Percentiles rank a stretch among this genome's conserved stretches.
Evolutionary conservation across 1,284 basidiomycete species (phyloP).

Genomic region (Cystobasidium sp.): DNA sequence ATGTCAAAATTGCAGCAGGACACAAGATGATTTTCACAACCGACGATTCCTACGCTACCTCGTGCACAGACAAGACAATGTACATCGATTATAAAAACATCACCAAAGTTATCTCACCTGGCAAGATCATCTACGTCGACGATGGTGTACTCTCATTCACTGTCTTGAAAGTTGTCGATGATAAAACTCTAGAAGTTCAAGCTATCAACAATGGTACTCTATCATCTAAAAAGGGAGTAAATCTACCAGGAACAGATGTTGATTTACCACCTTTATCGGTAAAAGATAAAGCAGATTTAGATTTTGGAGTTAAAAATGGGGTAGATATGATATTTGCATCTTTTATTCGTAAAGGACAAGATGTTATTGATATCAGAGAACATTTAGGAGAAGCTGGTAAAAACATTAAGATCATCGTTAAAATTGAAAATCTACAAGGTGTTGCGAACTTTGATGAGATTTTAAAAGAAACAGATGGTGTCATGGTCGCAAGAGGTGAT

Average conservation of each 20-base stretch:
- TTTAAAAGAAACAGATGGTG: slow-evolving; percentile 86
- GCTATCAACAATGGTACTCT: slow-evolving; percentile 91
- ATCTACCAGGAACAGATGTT: slow-evolving; percentile 96
- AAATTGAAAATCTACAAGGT: slow-evolving; percentile 98
- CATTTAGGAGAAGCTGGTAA: slow-evolving; percentile 90
- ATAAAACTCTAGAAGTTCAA: slow-evolving; percentile 70
- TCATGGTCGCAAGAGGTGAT: slow-evolving; percentile 98
- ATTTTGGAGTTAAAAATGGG: slow-evolving; percentile 94
- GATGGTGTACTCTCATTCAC: slow-evolving; percentile 95
- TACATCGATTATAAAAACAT: slow-evolving; percentile 96
- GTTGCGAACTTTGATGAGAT: slow-evolving; percentile 98
- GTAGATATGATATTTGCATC: slow-evolving; percentile 99
- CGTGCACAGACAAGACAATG: slow-evolving; percentile 78
- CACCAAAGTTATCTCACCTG: slow-evolving; percentile 90
- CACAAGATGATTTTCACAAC: slow-evolving; percentile 94
- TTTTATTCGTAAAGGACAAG: slow-evolving; percentile 90
- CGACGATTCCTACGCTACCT: slow-evolving; percentile 78
- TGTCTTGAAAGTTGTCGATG: slow-evolving; percentile 82
- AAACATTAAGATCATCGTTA: slow-evolving; percentile 95
- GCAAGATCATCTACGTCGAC: slow-evolving; percentile 96
- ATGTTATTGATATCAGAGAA: slow-evolving; percentile 86
- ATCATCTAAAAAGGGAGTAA: slow-evolving; percentile 98
- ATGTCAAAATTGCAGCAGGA: slow-evolving; percentile 83
- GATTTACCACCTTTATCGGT: slow-evolving; percentile 97
- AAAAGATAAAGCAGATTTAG: slow-evolving; percentile 94